Conservation (phyloP, 495 filamentous ascomycete species). For the Poronia punctata region DNA sequence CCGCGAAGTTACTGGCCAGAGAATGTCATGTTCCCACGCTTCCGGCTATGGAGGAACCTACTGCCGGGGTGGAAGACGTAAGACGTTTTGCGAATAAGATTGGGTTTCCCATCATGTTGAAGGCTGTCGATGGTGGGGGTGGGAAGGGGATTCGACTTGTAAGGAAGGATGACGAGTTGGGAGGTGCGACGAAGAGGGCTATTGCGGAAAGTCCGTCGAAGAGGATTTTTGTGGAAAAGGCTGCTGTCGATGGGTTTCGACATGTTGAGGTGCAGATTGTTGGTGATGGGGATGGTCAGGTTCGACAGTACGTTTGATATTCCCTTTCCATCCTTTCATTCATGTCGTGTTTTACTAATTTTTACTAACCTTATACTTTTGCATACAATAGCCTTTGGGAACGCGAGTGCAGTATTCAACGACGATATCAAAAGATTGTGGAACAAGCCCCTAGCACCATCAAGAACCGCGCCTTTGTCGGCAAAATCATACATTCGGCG, state of each 20-base stretch:
- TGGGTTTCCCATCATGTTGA: slow-evolving; percentile 53
- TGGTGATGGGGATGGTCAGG: slow-evolving; percentile 48
- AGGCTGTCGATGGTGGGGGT: slow-evolving; percentile 47
- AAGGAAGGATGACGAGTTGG: slow-evolving; percentile 30
- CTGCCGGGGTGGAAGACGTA: slow-evolving; percentile 31
- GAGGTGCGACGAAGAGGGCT: slow-evolving; percentile 33
- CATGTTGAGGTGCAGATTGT: slow-evolving; percentile 56
- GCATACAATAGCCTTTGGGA: slow-evolving; percentile 45
- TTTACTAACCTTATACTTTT: background rate
- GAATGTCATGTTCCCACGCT: slow-evolving; percentile 49
- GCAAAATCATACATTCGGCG: slow-evolving; percentile 33
- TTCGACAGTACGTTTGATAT: slow-evolving; percentile 27
- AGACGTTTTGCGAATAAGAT: slow-evolving; percentile 35
- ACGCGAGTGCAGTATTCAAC: slow-evolving; percentile 54
- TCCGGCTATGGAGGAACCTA: slow-evolving; percentile 40
- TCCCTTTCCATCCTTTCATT: background rate
- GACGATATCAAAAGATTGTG: slow-evolving; percentile 53
- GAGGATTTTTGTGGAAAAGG: slow-evolving; percentile 30
- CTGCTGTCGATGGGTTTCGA: slow-evolving; percentile 35
- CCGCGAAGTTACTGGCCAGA: slow-evolving; percentile 47
- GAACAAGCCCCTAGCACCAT: slow-evolving; percentile 31
- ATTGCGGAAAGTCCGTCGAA: slow-evolving; percentile 24
- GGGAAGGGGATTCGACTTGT: slow-evolving; percentile 47
- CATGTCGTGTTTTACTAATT: too few species aligned
- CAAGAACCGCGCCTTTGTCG: slow-evolving; percentile 19